Conservation (phyloP, 164 flowering plant genomes). For the Litsea cubeba region DNA sequence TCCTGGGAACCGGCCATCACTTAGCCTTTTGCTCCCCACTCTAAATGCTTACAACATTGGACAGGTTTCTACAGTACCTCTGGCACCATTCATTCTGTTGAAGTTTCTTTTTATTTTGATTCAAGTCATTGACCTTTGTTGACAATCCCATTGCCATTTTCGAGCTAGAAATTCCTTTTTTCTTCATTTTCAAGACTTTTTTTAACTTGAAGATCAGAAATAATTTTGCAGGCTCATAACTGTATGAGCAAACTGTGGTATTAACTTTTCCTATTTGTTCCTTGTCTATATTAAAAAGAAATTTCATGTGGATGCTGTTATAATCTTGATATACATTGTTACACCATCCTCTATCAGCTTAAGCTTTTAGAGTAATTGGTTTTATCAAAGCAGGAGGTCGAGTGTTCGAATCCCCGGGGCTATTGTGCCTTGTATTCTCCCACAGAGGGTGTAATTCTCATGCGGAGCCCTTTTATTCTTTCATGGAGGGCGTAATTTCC, state of each 20-base stretch:
- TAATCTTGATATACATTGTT: too few species aligned
- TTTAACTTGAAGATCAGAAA: background rate
- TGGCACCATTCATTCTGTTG: background rate
- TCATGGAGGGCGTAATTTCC: too few species aligned
- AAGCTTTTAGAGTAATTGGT: too few species aligned
- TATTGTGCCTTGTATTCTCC: too few species aligned
- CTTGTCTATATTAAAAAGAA: background rate
- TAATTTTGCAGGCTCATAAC: background rate
- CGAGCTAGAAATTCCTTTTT: background rate
- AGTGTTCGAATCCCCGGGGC: too few species aligned
- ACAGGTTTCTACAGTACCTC: constrained; percentile 48
- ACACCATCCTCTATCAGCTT: too few species aligned
- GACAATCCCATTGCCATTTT: background rate
- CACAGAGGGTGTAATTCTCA: too few species aligned
- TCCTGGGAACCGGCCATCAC: constrained; percentile 90
- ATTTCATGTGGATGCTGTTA: background rate
- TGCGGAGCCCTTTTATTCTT: too few species aligned
- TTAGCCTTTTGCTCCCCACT: constrained; percentile 83
- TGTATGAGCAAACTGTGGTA: background rate
- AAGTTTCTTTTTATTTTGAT: background rate
- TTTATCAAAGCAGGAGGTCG: too few species aligned
- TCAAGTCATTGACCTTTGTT: background rate
- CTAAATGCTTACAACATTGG: constrained; percentile 86
- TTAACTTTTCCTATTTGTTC: background rate
- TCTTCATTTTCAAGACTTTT: background rate